A percentile compares a stretch with the other conserved stretches of the same genome.
Conservation (phyloP, 371 early-diverging fungal genomes). For the Saksenaea oblongispora region DNA sequence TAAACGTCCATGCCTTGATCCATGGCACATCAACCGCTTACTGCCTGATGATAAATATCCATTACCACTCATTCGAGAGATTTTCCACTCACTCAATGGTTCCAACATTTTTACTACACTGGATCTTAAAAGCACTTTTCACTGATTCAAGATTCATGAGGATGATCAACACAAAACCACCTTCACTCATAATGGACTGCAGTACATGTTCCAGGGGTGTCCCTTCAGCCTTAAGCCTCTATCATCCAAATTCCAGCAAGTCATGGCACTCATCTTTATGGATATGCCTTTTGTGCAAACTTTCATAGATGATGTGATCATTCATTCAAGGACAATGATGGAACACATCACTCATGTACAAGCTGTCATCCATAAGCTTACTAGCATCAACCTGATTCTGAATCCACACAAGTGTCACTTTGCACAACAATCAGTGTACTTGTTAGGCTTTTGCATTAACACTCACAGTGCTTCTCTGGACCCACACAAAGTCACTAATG, state of each 20-base stretch:
- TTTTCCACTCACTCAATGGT: background rate
- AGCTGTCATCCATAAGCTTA: conserved; percentile 9
- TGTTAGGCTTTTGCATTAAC: conserved; percentile 17
- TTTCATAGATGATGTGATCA: conserved; percentile 11
- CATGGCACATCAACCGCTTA: too few species aligned
- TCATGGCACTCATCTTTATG: conserved; percentile 8
- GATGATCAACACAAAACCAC: conserved; percentile 13
- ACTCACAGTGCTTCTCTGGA: conserved; percentile 12
- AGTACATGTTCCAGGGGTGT: conserved; percentile 6
- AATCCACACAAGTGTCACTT: conserved; percentile 22
- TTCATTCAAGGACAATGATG: background rate
- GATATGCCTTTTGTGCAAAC: background rate
- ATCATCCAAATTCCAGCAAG: conserved; percentile 22
- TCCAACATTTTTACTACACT: conserved; percentile 13
- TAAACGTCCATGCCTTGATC: too few species aligned
- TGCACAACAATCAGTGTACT: background rate
- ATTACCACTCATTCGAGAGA: too few species aligned
- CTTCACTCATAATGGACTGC: conserved; percentile 7
- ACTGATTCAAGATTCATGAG: conserved; percentile 19
- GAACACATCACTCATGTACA: conserved; percentile 8
- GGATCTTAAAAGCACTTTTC: conserved; percentile 23
- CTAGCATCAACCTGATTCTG: conserved; percentile 9
- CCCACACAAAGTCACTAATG: conserved; percentile 10
- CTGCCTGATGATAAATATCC: too few species aligned
- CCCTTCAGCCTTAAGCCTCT: conserved; percentile 15